A percentile compares a stretch with the other conserved stretches of the same genome.
Conservation (phyloP, 169 alveolate species). For the Plasmodium blacklocki region DNA sequence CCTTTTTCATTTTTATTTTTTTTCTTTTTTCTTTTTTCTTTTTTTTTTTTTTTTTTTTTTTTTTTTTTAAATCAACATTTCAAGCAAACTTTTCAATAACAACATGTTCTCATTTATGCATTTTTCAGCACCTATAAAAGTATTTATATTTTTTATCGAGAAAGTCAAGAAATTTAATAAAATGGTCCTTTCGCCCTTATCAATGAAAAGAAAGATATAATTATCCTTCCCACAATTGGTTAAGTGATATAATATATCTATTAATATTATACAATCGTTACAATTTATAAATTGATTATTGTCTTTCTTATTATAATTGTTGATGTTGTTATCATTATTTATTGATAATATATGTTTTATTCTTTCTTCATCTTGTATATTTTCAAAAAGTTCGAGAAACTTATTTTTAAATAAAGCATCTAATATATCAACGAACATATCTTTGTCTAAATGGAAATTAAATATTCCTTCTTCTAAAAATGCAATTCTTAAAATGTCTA, state of each 20-base stretch:
- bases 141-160: constrained; percentile 35
- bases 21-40: not conserved
- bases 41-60: constrained; percentile 4
- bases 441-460: constrained; percentile 56
- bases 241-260: constrained; percentile 49
- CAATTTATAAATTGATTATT: not conserved
- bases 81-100: constrained; percentile 47
- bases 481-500: constrained; percentile 69
- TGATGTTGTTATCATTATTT: not conserved
- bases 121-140: constrained; percentile 46
- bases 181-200: constrained; percentile 45
- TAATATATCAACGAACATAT: constrained; percentile 65
- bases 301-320: not conserved
- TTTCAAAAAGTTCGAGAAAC: constrained; percentile 34
- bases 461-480: constrained; percentile 72
- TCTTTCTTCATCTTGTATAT: constrained; percentile 17
- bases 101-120: constrained; percentile 52
- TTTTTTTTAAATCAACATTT: constrained; percentile 20
- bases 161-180: constrained; percentile 32
- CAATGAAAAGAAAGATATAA: constrained; percentile 58
- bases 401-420: constrained; percentile 52
- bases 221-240: constrained; percentile 65
- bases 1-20: constrained; percentile 1
- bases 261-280: constrained; percentile 33
- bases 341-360: not conserved